phyloP scores from a whole-genome alignment of 208 protist species.

The Acanthamoeba culbertsoni region DNA sequence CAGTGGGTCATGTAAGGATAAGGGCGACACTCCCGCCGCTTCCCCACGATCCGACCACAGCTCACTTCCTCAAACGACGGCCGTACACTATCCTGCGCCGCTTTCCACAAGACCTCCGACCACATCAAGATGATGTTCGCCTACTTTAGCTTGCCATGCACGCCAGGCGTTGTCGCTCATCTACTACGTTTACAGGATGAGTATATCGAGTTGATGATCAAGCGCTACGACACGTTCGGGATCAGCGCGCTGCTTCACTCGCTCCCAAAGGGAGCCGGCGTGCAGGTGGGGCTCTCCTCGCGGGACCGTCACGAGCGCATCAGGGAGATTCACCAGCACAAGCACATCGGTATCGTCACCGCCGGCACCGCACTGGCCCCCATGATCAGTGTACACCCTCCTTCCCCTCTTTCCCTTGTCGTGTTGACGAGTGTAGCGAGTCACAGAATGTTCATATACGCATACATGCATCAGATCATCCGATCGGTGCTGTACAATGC shows the following conservation, averaged over 20 bases:
- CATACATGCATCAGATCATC: background rate
- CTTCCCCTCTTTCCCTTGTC: background rate
- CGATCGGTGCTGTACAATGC: background rate
- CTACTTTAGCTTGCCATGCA: too few species aligned
- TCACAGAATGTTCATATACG: background rate
- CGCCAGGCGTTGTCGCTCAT: too few species aligned
- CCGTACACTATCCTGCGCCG: constrained; percentile 10
- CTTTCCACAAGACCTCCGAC: background rate
- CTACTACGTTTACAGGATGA: background rate
- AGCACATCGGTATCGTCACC: constrained; percentile 35
- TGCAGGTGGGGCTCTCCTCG: background rate
- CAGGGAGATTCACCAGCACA: background rate
- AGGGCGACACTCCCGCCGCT: background rate
- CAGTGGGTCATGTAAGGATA: background rate
- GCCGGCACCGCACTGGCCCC: background rate
- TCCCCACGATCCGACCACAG: background rate
- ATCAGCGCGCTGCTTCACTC: background rate
- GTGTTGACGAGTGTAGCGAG: background rate
- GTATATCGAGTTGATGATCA: constrained; percentile 5
- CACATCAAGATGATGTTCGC: background rate
- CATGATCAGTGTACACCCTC: constrained; percentile 9
- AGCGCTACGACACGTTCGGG: constrained; percentile 35
- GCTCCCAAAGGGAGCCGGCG: background rate
- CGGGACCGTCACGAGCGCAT: background rate
- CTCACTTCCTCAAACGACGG: background rate